Conservation (phyloP, 139 green algal genomes). For the Picochlorum sp. region DNA sequence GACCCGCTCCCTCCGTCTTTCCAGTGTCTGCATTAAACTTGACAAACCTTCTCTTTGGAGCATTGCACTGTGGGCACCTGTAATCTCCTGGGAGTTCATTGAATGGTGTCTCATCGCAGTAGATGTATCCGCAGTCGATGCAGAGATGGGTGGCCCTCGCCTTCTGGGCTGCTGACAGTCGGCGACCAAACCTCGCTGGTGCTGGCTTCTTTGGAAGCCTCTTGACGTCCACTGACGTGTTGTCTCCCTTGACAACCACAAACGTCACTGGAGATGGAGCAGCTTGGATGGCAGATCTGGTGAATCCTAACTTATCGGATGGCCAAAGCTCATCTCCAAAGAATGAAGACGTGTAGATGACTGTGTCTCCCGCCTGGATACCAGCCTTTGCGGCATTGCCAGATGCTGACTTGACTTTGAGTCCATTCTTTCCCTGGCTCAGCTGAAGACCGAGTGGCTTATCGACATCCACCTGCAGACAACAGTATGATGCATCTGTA, state of each 20-base stretch:
- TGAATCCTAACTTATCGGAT: conserved; percentile 66
- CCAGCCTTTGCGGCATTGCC: conserved; percentile 91
- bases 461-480: conserved; percentile 71
- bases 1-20: conserved; percentile 23
- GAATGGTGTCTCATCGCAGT: conserved; percentile 47
- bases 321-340: conserved; percentile 98
- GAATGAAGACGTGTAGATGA: conserved; percentile 83
- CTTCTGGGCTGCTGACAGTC: conserved; percentile 75
- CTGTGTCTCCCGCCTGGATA: conserved; percentile 51
- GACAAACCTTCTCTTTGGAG: conserved; percentile 87
- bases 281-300: conserved; percentile 37
- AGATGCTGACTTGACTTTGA: conserved; percentile 59
- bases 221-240: conserved; percentile 76
- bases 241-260: conserved; percentile 73
- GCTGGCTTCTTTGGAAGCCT: conserved; percentile 84
- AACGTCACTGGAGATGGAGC: conserved; percentile 67
- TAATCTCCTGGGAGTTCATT: conserved; percentile 44
- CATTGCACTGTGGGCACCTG: conserved; percentile 83
- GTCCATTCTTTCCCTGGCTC: conserved; percentile 51
- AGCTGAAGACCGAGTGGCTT: conserved; percentile 81
- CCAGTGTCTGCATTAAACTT: conserved; percentile 75
- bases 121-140: conserved; percentile 71
- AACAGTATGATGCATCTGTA: not conserved
- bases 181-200: conserved; percentile 81
- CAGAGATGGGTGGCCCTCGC: conserved; percentile 92